Conservation (phyloP, 495 filamentous ascomycete species). For the Patellaria atrata region DNA sequence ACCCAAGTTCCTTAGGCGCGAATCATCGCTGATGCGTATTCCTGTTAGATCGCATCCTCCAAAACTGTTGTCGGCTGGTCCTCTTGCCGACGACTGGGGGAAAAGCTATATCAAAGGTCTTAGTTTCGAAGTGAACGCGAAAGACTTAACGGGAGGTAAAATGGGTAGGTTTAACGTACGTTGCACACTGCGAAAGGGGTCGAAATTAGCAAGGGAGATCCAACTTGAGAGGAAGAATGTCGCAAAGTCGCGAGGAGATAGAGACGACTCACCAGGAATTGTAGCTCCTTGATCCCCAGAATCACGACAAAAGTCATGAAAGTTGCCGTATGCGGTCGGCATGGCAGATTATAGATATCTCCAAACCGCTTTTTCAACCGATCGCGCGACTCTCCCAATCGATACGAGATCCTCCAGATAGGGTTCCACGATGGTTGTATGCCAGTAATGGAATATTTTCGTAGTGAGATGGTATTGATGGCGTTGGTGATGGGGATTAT, state of each 20-base stretch:
- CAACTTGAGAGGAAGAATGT: conserved; percentile 7
- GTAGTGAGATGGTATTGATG: no score
- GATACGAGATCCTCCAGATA: no score
- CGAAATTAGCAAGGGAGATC: conserved; percentile 2
- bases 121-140: conserved; percentile 5
- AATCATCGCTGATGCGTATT: conserved; percentile 49
- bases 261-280: conserved; percentile 61
- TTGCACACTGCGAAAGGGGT: conserved; percentile 13
- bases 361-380: no score
- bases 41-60: conserved; percentile 58
- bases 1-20: conserved; percentile 75
- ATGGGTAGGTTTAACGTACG: conserved; percentile 15
- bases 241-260: no score
- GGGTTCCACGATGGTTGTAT: no score
- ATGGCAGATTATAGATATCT: no score
- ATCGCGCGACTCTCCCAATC: no score
- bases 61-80: conserved; percentile 31
- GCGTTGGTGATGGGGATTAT: no score
- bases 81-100: conserved; percentile 36
- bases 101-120: conserved; percentile 35
- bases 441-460: no score
- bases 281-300: conserved; percentile 40
- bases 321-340: conserved; percentile 17
- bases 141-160: neutral
- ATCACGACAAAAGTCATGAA: conserved; percentile 86